Evolutionary conservation across 2,329 filamentous ascomycete species (phyloP), one percentile per base, ranked within the genome.

Genomic region (Penicillium vulpinum): DNA sequence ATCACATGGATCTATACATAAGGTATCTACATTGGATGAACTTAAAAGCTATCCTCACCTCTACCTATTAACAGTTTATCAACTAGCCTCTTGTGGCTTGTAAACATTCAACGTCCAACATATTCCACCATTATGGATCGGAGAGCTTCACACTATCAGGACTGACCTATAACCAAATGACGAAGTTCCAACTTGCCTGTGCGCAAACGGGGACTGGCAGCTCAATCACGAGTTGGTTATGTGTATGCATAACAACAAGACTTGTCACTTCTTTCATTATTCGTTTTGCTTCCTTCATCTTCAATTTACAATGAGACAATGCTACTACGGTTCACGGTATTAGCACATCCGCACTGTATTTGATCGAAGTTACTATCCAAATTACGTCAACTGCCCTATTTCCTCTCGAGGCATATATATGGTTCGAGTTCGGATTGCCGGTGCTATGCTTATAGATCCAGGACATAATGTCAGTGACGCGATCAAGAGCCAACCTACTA

Each of bases 281-380:
- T 16, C 9, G 4, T 22, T 62, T 22, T 51, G 31, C 18, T 59
- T 56, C 39, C 49, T 57, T n/a, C 45, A 59, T 15, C 6, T 62
- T 5, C 56, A 59, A 24, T 51, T 61, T 46, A 56, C 56, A 18
- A 62, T 61, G 53, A 56, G 22, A 13, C 33, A 36, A 33, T 50
- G 48, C 33, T 33, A 45, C 18, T 43, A 51, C n/a, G 56, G 58
- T 22, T 33, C 54, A n/a, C 36, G 53, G 51, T 11, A 52, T 62
- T 16, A 54, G 26, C 44, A 44, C 54, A 38, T 57, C 45, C 6
- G 55, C 39, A 49, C 39, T 50, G 24, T 56, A n/a, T n/a, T 45
- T 47, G 46, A 58, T 51, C 38, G 81, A 84, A 62, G 81, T 60
- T 11, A 24, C 8, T 21, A 1, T 39, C 2, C n/a, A 39, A 22